Evolutionary conservation across 1,284 basidiomycete genomes (phyloP), one percentile per base, ranked within the genome.

Genomic region (Vanrija humicola): DNA sequence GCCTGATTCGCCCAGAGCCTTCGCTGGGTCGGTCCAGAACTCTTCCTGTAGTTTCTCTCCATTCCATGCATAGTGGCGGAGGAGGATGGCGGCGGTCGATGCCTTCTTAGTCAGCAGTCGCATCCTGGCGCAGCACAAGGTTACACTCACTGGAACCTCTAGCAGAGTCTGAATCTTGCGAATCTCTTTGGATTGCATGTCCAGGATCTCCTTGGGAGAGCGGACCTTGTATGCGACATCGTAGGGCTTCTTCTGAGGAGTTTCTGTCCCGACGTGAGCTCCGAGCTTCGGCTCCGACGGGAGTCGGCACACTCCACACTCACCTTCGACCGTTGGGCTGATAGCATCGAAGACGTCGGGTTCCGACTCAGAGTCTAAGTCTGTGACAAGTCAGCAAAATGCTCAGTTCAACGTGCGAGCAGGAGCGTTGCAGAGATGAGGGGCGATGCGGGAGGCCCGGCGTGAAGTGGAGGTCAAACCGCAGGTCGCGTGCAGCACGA

Each of bases 31-130:
- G 66, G 93, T 92, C 90, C 94, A 93, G 77, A 90, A 96, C 73
- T 88, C 86, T 79, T 96, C 90, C 61, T 90, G 90, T n/a, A 98
- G 83, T 56, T 87, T 86, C 76, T 98, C 95, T 70, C 90, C 90
- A 81, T 98, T 98, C 95, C 95, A 98, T 46, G 82, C 81, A 80
- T 89, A 86, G 77, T 92, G 81, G 29, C 93, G 85, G 46, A 98
- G 80, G 6, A 98, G 81, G 46, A 94, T 80, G 1, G 86, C 83
- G 2, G 94, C 92, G 3, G 81, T 81, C 61, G 76, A 78, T 38
- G 77, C 70, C 79, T 78, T 54, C 10, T 23, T 38, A 51, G 18
- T 48, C 29, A 45, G 54, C 29, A 16, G 73, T 8, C 34, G 49
- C 29, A 38, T 10, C 28, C 21, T 2, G 25, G 5, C 15, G 7